These are phyloP conservation scores for Colletotrichum noveboracense DNA, from an alignment of 2,329 filamentous ascomycete genomes.

Conservation along the genomic window DNA sequence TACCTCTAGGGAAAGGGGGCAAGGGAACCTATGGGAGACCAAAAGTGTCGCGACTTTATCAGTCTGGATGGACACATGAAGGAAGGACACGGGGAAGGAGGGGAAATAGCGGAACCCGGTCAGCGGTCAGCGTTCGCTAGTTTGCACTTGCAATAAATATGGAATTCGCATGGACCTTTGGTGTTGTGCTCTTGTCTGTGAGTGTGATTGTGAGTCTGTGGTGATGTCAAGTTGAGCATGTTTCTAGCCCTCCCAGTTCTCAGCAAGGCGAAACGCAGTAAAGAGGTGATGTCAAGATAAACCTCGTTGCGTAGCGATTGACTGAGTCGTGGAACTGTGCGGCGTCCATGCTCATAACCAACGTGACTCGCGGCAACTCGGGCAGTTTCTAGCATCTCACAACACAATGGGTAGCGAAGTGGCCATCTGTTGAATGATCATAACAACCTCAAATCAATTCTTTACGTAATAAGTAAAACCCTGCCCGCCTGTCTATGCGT, in stretches of 20 bases:
- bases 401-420: not conserved
- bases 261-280: too few species aligned
- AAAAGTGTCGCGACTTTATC: not conserved
- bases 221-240: not conserved
- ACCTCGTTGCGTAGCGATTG: not conserved
- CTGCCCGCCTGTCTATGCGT: not conserved
- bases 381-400: not conserved
- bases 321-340: not conserved
- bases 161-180: rapidly evolving
- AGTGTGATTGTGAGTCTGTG: not conserved
- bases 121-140: not conserved
- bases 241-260: too few species aligned
- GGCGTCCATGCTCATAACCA: not conserved
- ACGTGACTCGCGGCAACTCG: not conserved
- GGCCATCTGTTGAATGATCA: not conserved
- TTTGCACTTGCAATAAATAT: not conserved
- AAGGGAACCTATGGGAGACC: not conserved
- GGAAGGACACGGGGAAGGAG: not conserved
- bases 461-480: not conserved
- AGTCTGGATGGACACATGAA: not conserved
- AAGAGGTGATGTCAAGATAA: not conserved
- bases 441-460: not conserved
- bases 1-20: not conserved
- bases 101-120: not conserved
- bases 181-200: not conserved